Conservation (phyloP, 2,329 filamentous ascomycete genomes). For the Pseudogymnoascus sp. region DNA sequence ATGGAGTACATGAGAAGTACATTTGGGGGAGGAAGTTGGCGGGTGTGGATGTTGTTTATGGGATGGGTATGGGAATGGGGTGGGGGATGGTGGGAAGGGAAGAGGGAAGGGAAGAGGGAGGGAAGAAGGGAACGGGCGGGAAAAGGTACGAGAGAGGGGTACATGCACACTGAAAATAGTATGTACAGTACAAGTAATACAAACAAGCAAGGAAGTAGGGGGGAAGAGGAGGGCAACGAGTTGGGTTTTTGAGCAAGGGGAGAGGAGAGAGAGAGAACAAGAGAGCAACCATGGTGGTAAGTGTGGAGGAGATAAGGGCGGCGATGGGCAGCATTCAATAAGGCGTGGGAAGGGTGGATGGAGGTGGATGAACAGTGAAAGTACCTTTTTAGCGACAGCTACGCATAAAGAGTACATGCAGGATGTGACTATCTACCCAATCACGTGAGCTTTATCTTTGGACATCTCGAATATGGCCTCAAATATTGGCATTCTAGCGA, state of each 20-base stretch:
- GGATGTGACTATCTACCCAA: background rate
- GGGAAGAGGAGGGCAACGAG: too few species aligned
- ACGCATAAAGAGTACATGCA: background rate
- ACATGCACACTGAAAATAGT: background rate
- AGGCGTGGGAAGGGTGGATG: background rate
- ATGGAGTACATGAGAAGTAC: background rate
- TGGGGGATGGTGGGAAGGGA: background rate
- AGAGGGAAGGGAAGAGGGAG: background rate
- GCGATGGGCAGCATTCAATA: background rate
- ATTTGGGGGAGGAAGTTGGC: background rate
- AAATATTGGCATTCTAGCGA: background rate
- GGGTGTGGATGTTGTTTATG: background rate
- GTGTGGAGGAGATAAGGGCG: background rate
- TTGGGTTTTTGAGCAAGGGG: too few species aligned
- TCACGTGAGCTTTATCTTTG: slow-evolving; percentile 1
- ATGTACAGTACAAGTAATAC: background rate
- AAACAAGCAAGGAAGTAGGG: background rate
- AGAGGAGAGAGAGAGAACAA: too few species aligned
- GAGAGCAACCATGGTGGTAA: too few species aligned
- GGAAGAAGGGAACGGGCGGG: background rate
- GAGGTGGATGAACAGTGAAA: background rate
- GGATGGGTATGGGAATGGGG: background rate
- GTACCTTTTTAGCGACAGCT: background rate
- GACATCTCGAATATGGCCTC: background rate
- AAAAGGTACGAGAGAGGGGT: background rate